These are phyloP conservation scores for Amphibolis antarctica DNA, from an alignment of 106 monocot species.

Conservation along the genomic window DNA sequence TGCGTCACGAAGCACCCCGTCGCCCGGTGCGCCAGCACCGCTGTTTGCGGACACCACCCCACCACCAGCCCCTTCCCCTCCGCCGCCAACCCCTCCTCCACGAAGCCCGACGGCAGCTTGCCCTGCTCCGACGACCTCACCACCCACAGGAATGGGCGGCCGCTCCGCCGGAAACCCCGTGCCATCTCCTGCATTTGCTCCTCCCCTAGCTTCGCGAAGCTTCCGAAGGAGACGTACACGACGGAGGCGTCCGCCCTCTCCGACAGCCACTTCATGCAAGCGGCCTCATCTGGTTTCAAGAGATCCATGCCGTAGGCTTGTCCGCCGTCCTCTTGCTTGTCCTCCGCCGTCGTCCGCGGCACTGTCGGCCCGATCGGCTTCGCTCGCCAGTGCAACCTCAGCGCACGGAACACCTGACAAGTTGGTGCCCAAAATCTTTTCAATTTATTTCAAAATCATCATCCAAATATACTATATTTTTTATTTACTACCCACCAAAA, in stretches of 20 bases:
- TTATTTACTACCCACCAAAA: too few relatives aligned
- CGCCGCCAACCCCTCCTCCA: background rate
- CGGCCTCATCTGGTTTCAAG: background rate
- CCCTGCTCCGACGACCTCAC: background rate
- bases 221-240: constrained; percentile 42
- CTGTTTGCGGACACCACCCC: constrained; percentile 10
- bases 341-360: constrained; percentile 21
- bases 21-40: constrained; percentile 10
- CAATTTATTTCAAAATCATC: background rate
- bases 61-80: constrained; percentile 11
- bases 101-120: background rate
- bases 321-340: constrained; percentile 18
- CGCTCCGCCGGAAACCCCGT: constrained; percentile 1
- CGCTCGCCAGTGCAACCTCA: constrained; percentile 17
- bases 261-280: constrained; percentile 35
- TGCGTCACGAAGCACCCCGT: constrained; percentile 26
- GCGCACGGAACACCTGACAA: background rate
- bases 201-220: constrained; percentile 5
- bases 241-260: constrained; percentile 17
- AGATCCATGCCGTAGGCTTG: constrained; percentile 21
- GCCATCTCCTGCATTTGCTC: constrained; percentile 26
- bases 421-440: too few relatives aligned
- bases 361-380: constrained; percentile 29
- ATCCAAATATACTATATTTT: too few relatives aligned
- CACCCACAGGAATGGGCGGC: constrained; percentile 31